Conservation (phyloP, 331 rosid genomes). For the Rhamnella rubrinervis region DNA sequence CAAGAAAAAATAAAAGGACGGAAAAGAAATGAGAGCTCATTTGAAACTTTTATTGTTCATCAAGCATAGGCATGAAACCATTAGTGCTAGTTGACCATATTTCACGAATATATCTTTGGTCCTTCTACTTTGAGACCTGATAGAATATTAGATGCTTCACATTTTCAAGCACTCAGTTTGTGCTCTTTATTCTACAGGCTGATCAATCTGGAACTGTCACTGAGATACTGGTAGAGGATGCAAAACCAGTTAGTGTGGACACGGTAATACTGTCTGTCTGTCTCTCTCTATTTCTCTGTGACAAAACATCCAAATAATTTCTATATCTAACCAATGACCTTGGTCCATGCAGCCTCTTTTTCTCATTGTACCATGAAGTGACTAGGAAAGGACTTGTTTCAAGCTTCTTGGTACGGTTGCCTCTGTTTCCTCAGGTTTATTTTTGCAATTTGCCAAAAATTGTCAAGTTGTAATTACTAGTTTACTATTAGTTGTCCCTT, state of each 20-base stretch:
- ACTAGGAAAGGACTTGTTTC: slow-evolving; percentile 16
- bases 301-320: neutral
- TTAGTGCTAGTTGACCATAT: too few relatives aligned
- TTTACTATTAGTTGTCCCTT: slow-evolving; percentile 23
- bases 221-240: slow-evolving; percentile 61
- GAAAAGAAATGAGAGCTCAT: too few relatives aligned
- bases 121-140: neutral
- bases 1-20: too few relatives aligned
- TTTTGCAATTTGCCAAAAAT: slow-evolving; percentile 13
- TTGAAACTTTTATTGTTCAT: too few relatives aligned
- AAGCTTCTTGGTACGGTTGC: slow-evolving; percentile 19
- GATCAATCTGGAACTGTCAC: slow-evolving; percentile 77
- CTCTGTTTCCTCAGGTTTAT: slow-evolving; percentile 17
- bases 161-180: neutral
- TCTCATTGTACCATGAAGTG: slow-evolving; percentile 65
- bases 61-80: too few relatives aligned
- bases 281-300: neutral
- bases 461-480: slow-evolving; percentile 24
- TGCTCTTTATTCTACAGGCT: slow-evolving; percentile 52
- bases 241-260: slow-evolving; percentile 77
- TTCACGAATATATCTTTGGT: neutral
- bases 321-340: slow-evolving; percentile 14
- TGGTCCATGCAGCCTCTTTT: slow-evolving; percentile 75
- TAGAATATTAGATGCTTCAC: neutral
- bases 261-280: slow-evolving; percentile 37